These are phyloP conservation scores for Rosa chinensis DNA, from an alignment of 306 rosid species.

Conservation along the genomic window DNA sequence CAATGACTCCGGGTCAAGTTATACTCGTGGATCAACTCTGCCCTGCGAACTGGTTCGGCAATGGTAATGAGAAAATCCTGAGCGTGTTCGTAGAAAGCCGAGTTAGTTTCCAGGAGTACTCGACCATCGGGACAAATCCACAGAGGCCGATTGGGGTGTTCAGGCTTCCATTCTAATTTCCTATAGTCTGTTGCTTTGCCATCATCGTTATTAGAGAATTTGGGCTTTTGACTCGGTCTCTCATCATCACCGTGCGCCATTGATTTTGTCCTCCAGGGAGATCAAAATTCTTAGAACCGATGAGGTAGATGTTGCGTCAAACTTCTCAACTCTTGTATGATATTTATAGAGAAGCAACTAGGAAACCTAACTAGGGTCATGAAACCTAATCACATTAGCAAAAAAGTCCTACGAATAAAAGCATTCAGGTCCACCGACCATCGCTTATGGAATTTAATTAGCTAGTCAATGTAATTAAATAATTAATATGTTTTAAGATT, in stretches of 20 bases:
- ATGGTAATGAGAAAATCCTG: constrained; percentile 90
- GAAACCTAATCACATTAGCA: background rate
- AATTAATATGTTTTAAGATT: too few species aligned
- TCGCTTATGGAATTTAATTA: too few species aligned
- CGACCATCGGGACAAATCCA: constrained; percentile 96
- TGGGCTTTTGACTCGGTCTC: background rate
- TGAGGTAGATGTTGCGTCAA: background rate
- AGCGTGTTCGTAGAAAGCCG: constrained; percentile 86
- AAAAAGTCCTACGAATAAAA: too few species aligned
- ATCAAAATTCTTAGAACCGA: background rate
- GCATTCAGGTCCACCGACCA: too few species aligned
- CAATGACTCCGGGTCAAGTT: constrained; percentile 87
- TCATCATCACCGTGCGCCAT: background rate
- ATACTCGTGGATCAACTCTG: constrained; percentile 95
- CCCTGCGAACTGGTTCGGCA: constrained; percentile 98
- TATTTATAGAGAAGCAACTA: too few species aligned
- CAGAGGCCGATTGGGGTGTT: constrained; percentile 73
- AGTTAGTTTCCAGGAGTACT: constrained; percentile 84
- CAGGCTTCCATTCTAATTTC: constrained; percentile 75
- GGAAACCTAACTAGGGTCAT: background rate
- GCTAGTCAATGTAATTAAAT: too few species aligned
- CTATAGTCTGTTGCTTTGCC: constrained; percentile 64
- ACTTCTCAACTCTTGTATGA: background rate
- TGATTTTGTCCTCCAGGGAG: background rate
- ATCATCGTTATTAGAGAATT: background rate